These are phyloP conservation scores for Millerozyma acaciae DNA, from an alignment of 805 yeast genomes.

Conservation along the genomic window DNA sequence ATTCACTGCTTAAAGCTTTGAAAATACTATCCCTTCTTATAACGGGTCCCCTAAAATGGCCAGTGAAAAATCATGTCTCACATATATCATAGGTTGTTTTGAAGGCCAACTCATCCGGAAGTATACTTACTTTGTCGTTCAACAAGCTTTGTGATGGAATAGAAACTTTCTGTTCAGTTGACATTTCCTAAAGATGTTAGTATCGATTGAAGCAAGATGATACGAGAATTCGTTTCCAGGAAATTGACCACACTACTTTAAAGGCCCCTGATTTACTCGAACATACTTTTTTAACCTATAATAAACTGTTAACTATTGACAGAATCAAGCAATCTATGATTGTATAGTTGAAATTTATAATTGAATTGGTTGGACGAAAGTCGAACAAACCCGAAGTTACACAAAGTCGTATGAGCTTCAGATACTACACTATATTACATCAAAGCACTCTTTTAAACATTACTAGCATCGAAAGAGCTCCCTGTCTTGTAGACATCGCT, in stretches of 20 bases:
- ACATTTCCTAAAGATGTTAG: conserved; percentile 11
- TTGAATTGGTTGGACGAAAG: conserved; percentile 11
- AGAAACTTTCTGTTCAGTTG: conserved; percentile 34
- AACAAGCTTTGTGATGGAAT: conserved; percentile 55
- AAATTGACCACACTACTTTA: no score
- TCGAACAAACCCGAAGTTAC: conserved; percentile 6
- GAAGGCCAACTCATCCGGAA: no score
- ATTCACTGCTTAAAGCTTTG: no score
- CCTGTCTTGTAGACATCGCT: no score
- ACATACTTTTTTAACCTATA: not conserved
- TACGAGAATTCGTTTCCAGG: no score
- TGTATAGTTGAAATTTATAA: conserved; percentile 1
- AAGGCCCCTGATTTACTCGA: no score
- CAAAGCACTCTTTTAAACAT: not conserved
- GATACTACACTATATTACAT: no score
- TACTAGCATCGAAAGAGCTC: not conserved
- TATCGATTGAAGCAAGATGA: no score
- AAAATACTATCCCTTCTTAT: not conserved
- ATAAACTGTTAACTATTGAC: not conserved
- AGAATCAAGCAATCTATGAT: not conserved
- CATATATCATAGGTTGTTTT: no score
- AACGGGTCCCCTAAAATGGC: no score
- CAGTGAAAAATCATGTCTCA: no score
- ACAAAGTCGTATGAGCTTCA: conserved; percentile 5
- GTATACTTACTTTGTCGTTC: conserved; percentile 52